phyloP scores from a whole-genome alignment of 352 stramenopile genomes.

The Phytophthora agathidicida region DNA sequence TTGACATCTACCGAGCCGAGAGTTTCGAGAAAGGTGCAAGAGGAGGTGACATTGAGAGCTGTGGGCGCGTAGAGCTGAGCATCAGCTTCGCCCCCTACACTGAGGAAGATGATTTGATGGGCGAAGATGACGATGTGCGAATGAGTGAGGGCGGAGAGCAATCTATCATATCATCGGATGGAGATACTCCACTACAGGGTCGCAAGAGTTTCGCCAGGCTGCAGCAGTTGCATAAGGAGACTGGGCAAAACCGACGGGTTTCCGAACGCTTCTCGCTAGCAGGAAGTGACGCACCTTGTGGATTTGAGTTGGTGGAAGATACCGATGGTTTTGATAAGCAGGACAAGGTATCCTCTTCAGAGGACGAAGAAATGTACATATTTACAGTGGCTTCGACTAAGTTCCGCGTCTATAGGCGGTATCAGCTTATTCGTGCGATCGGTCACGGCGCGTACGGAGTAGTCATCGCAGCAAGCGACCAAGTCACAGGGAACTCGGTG shows the following conservation, averaged over 20 bases:
- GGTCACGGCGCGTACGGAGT: conserved; percentile 82
- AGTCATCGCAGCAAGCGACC: conserved; percentile 81
- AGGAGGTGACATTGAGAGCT: conserved; percentile 36
- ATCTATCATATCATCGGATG: conserved; percentile 25
- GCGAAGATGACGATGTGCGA: conserved; percentile 36
- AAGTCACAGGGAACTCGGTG: conserved; percentile 82
- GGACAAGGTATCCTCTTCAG: conserved; percentile 15
- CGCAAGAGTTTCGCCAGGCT: conserved; percentile 84
- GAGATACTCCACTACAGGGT: conserved; percentile 20
- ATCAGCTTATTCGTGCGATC: conserved; percentile 84
- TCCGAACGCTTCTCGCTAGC: conserved; percentile 37
- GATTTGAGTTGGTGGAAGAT: conserved; percentile 28
- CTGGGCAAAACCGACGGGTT: conserved; percentile 48
- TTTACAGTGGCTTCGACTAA: conserved; percentile 86
- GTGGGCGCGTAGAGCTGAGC: conserved; percentile 76
- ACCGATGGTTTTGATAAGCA: conserved; percentile 13
- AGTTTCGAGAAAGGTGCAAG: conserved; percentile 38
- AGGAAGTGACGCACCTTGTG: conserved; percentile 12
- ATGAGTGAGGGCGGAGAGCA: conserved; percentile 28
- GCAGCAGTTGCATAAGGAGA: conserved; percentile 74
- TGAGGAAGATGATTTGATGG: conserved; percentile 52
- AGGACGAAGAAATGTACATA: conserved; percentile 78
- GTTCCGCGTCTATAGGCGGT: conserved; percentile 84
- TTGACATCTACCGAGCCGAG: conserved; percentile 69
- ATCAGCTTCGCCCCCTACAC: conserved; percentile 78